Conservation (phyloP, 2,329 filamentous ascomycete genomes). For the Neonectria faginata region DNA sequence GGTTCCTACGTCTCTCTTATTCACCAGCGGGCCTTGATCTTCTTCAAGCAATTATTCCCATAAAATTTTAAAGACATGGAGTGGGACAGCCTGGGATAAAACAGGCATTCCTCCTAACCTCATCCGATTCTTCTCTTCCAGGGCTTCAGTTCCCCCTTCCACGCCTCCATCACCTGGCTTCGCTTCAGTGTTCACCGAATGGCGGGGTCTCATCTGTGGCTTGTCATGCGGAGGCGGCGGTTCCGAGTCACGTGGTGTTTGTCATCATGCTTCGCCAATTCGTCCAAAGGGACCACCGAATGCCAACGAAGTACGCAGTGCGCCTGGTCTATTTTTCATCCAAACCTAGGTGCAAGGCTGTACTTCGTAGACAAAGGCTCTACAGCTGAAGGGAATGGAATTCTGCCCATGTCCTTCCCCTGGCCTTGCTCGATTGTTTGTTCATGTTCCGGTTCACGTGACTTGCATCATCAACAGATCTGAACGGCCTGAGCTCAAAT, state of each 20-base stretch:
- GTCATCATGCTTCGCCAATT: background rate
- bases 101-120: background rate
- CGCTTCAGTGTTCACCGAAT: slow-evolving; percentile 2
- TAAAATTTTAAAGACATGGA: background rate
- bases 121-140: background rate
- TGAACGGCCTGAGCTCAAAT: slow-evolving; percentile 13
- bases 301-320: background rate
- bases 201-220: background rate
- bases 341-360: too few relatives aligned
- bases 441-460: slow-evolving; percentile 17
- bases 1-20: background rate
- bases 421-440: background rate
- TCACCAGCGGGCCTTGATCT: background rate
- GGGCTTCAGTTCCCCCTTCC: too few relatives aligned
- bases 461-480: background rate
- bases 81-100: background rate
- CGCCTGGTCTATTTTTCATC: too few relatives aligned
- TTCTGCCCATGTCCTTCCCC: background rate
- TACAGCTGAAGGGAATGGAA: background rate
- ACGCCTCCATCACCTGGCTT: background rate
- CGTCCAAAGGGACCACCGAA: slow-evolving; percentile 1
- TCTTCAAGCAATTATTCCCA: background rate
- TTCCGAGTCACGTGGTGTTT: slow-evolving; percentile 8
- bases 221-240: background rate
- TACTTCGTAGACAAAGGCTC: too few relatives aligned